Evolutionary conservation across 371 early-diverging fungal genomes (phyloP), one percentile per base, ranked within the genome.

Genomic region (Mortierella sp.): DNA sequence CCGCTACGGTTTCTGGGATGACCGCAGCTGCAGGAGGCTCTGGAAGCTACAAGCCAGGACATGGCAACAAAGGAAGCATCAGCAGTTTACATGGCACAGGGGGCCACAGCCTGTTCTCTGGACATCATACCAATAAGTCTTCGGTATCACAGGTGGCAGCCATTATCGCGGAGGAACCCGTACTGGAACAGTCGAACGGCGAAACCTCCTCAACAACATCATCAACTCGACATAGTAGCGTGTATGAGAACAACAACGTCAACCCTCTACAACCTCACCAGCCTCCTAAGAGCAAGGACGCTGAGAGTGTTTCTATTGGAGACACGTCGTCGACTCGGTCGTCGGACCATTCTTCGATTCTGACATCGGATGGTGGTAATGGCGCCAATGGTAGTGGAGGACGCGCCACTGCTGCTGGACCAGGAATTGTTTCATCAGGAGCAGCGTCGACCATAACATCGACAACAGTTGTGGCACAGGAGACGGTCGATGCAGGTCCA

Each of bases 81-180:
- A 80, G 75, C 63, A 85, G 86, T 60, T 45, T 85, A 13, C 58
- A 80, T 5, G 86, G 86, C 1, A 57, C 42, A 26, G 82, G 82
- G 3, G 86, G 86, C 0, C 82, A 82, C n/a, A 85, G 86, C 50
- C 50, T 85, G 34, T 85, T 85, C 55, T 81, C 82, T 9, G 86
- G 86, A 47, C 81, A 78, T 47, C 68, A 75, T 14, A 73, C 52
- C n/a, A 77, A 38, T 31, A 75, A 47, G 58, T 57, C 78, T 1
- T 71, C 76, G 3, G 31, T 55, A 10, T 58, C 79, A 16, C 57
- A 81, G 47, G 28, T 73, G 42, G 70, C 77, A 11, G 73, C 73
- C 38, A 50, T 70, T 31, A 80, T 77, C 57, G 72, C 80, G 31
- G 83, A 88, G 79, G 79, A 82, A 55, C 47, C 78, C 13, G 42